These are phyloP conservation scores for Incumbomyces lentus DNA, from an alignment of 2,329 filamentous ascomycete genomes.

Conservation along the genomic window DNA sequence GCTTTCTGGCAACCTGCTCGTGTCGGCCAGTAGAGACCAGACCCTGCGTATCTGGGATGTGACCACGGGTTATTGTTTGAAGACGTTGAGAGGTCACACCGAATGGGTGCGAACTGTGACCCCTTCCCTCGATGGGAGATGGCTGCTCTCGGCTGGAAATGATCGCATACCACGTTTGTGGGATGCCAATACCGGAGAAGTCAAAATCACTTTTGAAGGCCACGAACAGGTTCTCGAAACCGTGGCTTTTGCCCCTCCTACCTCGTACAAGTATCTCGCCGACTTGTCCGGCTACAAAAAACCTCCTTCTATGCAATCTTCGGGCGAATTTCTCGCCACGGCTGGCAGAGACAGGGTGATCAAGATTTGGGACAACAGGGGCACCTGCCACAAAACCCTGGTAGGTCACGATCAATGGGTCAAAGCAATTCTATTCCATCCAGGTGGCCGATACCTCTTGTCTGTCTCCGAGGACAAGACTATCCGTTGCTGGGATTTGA, in stretches of 20 bases:
- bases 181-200: conserved; percentile 68
- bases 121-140: conserved; percentile 73
- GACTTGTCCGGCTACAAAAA: conserved; percentile 73
- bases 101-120: conserved; percentile 88
- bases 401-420: conserved; percentile 93
- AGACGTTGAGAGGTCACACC: conserved; percentile 73
- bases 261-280: conserved; percentile 68
- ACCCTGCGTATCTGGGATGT: conserved; percentile 86
- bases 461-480: conserved; percentile 85
- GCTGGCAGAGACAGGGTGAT: conserved; percentile 86
- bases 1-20: conserved; percentile 72
- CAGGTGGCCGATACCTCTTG: conserved; percentile 80
- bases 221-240: conserved; percentile 83
- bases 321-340: conserved; percentile 81
- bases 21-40: conserved; percentile 76
- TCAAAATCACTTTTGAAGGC: conserved; percentile 68
- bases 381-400: conserved; percentile 73
- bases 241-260: conserved; percentile 71
- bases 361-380: conserved; percentile 75
- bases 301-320: conserved; percentile 59
- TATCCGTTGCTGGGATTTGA: conserved; percentile 84
- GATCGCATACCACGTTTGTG: conserved; percentile 75
- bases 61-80: conserved; percentile 82
- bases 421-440: conserved; percentile 74
- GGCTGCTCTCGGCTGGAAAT: conserved; percentile 69